These are phyloP conservation scores for Linderniella brevidens DNA, from an alignment of 257 asterid species.

Conservation along the genomic window DNA sequence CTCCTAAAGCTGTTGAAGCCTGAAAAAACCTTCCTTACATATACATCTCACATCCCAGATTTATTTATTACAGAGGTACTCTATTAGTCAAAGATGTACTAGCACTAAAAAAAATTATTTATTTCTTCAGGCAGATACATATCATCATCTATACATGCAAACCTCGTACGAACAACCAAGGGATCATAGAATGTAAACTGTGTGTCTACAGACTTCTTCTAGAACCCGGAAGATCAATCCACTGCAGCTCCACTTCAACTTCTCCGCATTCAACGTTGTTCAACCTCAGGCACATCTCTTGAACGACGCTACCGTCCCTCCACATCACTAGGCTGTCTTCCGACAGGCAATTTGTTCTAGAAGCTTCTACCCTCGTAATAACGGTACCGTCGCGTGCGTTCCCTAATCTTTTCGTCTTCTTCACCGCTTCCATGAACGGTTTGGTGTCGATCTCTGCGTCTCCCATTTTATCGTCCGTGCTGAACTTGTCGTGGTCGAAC, in stretches of 20 bases:
- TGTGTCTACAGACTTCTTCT: not conserved
- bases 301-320: slow-evolving; percentile 30
- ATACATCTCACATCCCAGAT: no score
- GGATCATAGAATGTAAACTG: no score
- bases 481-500: slow-evolving; percentile 54
- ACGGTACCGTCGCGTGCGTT: slow-evolving; percentile 28
- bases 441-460: slow-evolving; percentile 35
- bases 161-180: no score
- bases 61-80: no score
- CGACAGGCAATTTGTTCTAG: slow-evolving; percentile 28
- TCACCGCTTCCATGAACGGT: slow-evolving; percentile 27
- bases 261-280: slow-evolving; percentile 56
- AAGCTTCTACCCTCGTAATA: slow-evolving; percentile 23
- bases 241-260: slow-evolving; percentile 40
- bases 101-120: no score
- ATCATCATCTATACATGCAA: no score
- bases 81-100: no score
- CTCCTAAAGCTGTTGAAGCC: no score
- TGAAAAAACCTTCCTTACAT: no score
- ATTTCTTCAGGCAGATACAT: no score
- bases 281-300: slow-evolving; percentile 40
- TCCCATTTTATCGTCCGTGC: slow-evolving; percentile 56
- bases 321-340: slow-evolving; percentile 38
- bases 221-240: slow-evolving; percentile 36
- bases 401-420: slow-evolving; percentile 7